Evolutionary conservation across 2,329 filamentous ascomycete species (phyloP).

Genomic region (Diaporthe sp.): DNA sequence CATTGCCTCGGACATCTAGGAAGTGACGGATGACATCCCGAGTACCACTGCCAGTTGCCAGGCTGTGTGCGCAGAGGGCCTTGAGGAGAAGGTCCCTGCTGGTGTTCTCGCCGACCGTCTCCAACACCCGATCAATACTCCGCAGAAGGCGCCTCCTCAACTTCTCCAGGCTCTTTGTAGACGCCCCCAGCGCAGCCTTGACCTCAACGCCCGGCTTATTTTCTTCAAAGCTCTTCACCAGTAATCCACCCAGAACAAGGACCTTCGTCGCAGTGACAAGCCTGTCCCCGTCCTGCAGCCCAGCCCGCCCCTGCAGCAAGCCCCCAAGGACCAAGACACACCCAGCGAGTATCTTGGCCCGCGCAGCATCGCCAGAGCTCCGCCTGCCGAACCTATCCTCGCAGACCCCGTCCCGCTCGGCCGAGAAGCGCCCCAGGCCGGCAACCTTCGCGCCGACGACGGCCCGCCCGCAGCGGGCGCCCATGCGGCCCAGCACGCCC

Average conservation of each 20-base stretch:
- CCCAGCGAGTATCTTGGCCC: conserved; percentile 64
- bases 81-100: conserved; percentile 73
- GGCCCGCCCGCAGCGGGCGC: conserved; percentile 81
- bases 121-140: conserved; percentile 78
- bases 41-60: conserved; percentile 84
- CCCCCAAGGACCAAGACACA: conserved; percentile 65
- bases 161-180: conserved; percentile 74
- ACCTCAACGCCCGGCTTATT: conserved; percentile 52
- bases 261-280: conserved; percentile 76
- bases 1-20: conserved; percentile 78
- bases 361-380: conserved; percentile 53
- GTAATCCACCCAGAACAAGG: conserved; percentile 80
- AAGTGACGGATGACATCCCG: conserved; percentile 86
- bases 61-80: conserved; percentile 84
- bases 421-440: conserved; percentile 66
- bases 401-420: conserved; percentile 45
- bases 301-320: conserved; percentile 60
- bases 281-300: conserved; percentile 59
- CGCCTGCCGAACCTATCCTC: conserved; percentile 47
- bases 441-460: conserved; percentile 76
- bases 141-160: conserved; percentile 75
- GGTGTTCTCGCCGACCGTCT: conserved; percentile 68
- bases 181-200: conserved; percentile 65
- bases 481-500: conserved; percentile 78
- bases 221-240: conserved; percentile 80